These are phyloP conservation scores for Aphanomyces invadans DNA, from an alignment of 352 stramenopile species.

Conservation along the genomic window DNA sequence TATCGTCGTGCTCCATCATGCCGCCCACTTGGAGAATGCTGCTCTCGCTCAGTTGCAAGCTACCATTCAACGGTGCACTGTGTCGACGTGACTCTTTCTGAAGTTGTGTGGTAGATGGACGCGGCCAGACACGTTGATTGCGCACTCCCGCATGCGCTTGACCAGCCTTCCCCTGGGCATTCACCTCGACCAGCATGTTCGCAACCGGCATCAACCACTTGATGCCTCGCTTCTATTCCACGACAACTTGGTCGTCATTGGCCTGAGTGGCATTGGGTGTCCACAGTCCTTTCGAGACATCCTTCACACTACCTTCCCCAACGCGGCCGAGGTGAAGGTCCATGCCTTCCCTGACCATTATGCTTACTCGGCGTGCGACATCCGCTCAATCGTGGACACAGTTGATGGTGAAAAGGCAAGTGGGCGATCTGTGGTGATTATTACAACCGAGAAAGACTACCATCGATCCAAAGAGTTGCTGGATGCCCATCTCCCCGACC, in stretches of 20 bases:
- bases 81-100: too few relatives aligned
- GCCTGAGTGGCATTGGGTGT: constrained; percentile 62
- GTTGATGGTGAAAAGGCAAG: constrained; percentile 17
- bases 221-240: not conserved
- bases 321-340: constrained; percentile 30
- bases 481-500: constrained; percentile 11
- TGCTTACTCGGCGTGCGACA: constrained; percentile 35
- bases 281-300: constrained; percentile 45
- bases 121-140: constrained; percentile 30
- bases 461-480: constrained; percentile 30
- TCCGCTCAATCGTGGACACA: constrained; percentile 30
- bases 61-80: not conserved
- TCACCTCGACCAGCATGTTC: not conserved
- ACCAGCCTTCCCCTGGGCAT: constrained; percentile 25
- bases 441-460: constrained; percentile 67
- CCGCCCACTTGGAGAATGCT: constrained; percentile 24
- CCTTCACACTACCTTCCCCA: constrained; percentile 33
- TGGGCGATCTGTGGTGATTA: constrained; percentile 29
- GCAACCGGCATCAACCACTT: not conserved
- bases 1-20: constrained; percentile 54
- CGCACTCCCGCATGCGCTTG: constrained; percentile 45
- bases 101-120: not conserved
- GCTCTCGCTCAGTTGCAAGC: not conserved
- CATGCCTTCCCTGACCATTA: constrained; percentile 60
- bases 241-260: constrained; percentile 29